Percentiles rank a stretch among this genome's conserved stretches.
These are phyloP conservation scores for Oldenlandia corymbosa DNA, from an alignment of 257 asterid species.

Conservation along the genomic window DNA sequence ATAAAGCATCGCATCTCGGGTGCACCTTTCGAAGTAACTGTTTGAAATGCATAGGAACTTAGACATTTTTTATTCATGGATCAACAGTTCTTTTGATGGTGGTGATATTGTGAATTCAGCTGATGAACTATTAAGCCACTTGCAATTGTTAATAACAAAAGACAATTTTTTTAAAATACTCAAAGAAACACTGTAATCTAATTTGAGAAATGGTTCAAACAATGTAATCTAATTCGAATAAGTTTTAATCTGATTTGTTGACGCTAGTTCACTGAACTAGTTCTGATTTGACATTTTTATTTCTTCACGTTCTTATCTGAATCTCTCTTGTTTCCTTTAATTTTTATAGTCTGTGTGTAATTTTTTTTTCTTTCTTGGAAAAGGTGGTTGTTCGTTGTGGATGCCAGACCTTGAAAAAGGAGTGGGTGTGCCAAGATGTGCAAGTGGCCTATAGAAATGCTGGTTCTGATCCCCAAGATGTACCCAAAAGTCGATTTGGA, in stretches of 20 bases:
- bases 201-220: not conserved
- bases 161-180: no score
- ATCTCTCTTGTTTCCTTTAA: not conserved
- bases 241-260: no score
- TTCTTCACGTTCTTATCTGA: not conserved
- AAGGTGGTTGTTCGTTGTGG: slow-evolving; percentile 74
- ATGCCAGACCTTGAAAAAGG: slow-evolving; percentile 78
- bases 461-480: slow-evolving; percentile 62
- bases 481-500: slow-evolving; percentile 64
- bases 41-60: not conserved
- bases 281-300: not conserved
- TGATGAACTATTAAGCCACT: not conserved
- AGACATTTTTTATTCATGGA: no score
- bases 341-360: not conserved
- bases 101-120: not conserved
- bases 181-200: no score
- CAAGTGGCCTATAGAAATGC: slow-evolving; percentile 50
- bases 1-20: not conserved
- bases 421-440: slow-evolving; percentile 75
- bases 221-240: not conserved
- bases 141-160: not conserved
- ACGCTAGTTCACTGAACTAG: not conserved
- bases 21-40: not conserved
- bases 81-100: no score
- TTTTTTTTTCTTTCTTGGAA: slow-evolving; percentile 16